A percentile compares a stretch with the other conserved stretches of the same genome.
These are phyloP conservation scores for Fusarium fujikuroi DNA, from an alignment of 2,329 filamentous ascomycete genomes.

Conservation along the genomic window DNA sequence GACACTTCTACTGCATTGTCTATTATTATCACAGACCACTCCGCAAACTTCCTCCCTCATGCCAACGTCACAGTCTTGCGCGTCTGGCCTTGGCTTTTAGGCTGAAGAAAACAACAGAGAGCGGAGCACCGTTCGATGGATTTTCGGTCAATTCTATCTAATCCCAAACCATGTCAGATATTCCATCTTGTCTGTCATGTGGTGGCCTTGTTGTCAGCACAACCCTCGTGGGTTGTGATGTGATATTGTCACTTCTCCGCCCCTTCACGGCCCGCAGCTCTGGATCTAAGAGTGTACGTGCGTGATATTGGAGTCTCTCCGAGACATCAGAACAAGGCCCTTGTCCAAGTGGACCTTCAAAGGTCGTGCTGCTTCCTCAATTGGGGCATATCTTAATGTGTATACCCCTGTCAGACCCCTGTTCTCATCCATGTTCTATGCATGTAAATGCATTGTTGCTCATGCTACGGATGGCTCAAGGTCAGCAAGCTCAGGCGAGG, in stretches of 20 bases:
- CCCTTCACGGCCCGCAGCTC: constrained; percentile 19
- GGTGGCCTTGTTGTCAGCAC: constrained; percentile 24
- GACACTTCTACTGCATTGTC: not conserved
- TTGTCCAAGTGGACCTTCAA: constrained; percentile 22
- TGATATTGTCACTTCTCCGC: constrained; percentile 31
- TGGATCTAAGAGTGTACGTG: constrained; percentile 12
- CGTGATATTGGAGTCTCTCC: constrained; percentile 13
- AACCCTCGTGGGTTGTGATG: constrained; percentile 22
- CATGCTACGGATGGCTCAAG: constrained; percentile 23
- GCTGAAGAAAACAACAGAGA: constrained; percentile 9
- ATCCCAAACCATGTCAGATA: constrained; percentile 24
- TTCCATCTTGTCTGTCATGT: constrained; percentile 16
- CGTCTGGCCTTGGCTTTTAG: constrained; percentile 22
- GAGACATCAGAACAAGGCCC: constrained; percentile 24
- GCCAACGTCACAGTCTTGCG: constrained; percentile 25
- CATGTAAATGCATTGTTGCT: constrained; percentile 42
- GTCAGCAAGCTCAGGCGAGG: constrained; percentile 27
- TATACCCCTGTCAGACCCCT: constrained; percentile 28
- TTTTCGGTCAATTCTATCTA: constrained; percentile 9
- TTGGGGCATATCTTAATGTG: constrained; percentile 29
- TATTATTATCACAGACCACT: constrained; percentile 20
- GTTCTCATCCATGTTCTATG: constrained; percentile 31
- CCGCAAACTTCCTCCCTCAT: constrained; percentile 5
- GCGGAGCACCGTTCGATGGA: constrained; percentile 15
- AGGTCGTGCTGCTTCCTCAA: constrained; percentile 39